Evolutionary conservation across 202 grass and related monocot species (phyloP), one percentile per base, ranked within the genome.

Genomic region (Carex sylvatica): DNA sequence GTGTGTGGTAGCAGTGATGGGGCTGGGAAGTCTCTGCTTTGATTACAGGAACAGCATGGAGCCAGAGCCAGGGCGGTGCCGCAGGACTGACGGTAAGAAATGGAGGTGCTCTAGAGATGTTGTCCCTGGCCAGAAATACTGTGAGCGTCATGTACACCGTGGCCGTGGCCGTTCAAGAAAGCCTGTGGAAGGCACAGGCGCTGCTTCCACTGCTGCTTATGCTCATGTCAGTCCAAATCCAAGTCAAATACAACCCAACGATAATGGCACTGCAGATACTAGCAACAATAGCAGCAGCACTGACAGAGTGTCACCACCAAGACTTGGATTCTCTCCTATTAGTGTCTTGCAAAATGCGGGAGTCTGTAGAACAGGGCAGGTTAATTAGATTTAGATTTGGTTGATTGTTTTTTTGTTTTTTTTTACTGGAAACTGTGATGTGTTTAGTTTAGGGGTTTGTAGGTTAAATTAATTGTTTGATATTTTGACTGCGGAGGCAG

Each of bases 101-200:
- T 98, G 95, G 95, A 91, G 95, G 80, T 98, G 95, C 89, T 93
- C 95, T 28, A 87, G 92, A 51, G 95, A 98, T 83, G 92, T 95
- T 46, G 89, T 98, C 51, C 72, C 88, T 9, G 92, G 89, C 6
- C 95, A 98, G 89, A 98, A 98, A 92, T 98, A 98, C 91, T 98
- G 95, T 86, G 95, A 98, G 87, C 89, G 95, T 0, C 95, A 98
- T 83, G 89, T 98, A 83, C 95, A 98, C 87, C 90, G 95, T 18
- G 95, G 95, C 72, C 95, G 95, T 73, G 89, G 92, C 85, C 95
- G 95, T 93, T 93, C 95, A 93, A 98, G 95, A 95, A 98, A 98
- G 91, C 89, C 95, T 88, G 91, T 95, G 95, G 95, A 98, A 90
- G 68, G 78, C 73, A 61, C 83, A 77, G 51, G 75, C 4, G 58